phyloP scores from a whole-genome alignment of 2,329 filamentous ascomycete species.

The Fusarium goolgardi region DNA sequence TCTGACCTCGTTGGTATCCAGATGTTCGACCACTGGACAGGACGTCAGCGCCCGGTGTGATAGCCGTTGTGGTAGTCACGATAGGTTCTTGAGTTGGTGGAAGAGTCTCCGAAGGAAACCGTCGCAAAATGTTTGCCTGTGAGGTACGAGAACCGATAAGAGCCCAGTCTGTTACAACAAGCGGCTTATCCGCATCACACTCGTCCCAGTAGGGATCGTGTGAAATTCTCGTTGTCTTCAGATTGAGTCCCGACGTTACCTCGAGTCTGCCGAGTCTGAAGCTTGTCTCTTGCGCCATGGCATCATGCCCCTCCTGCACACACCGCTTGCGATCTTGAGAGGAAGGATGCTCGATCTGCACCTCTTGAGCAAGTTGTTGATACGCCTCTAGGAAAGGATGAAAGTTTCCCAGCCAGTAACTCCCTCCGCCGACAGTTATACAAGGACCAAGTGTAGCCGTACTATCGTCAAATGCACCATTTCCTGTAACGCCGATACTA shows the following conservation, averaged over 20 bases:
- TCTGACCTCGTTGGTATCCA: conserved; percentile 56
- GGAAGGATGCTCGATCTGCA: conserved; percentile 57
- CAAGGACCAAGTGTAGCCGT: conserved; percentile 59
- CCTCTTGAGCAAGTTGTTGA: conserved; percentile 39
- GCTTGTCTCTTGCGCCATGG: conserved; percentile 44
- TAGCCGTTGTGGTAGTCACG: conserved; percentile 47
- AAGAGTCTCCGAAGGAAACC: conserved; percentile 53
- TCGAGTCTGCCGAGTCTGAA: conserved; percentile 53
- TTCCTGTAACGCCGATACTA: conserved; percentile 55
- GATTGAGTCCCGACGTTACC: conserved; percentile 56
- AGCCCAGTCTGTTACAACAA: conserved; percentile 59
- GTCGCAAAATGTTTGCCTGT: conserved; percentile 57
- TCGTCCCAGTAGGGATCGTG: conserved; percentile 61
- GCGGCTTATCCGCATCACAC: conserved; percentile 53
- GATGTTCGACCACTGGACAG: conserved; percentile 58
- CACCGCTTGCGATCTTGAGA: conserved; percentile 55
- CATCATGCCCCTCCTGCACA: conserved; percentile 53
- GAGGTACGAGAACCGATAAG: conserved; percentile 52
- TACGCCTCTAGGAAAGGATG: conserved; percentile 57
- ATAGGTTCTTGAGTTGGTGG: conserved; percentile 50
- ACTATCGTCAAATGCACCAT: conserved; percentile 49
- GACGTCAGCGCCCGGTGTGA: conserved; percentile 53
- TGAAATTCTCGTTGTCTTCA: conserved; percentile 58
- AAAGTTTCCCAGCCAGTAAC: conserved; percentile 58
- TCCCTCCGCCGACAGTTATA: conserved; percentile 52